These are phyloP conservation scores for Xanthoceras sorbifolium DNA, from an alignment of 345 rosid species.

Conservation along the genomic window DNA sequence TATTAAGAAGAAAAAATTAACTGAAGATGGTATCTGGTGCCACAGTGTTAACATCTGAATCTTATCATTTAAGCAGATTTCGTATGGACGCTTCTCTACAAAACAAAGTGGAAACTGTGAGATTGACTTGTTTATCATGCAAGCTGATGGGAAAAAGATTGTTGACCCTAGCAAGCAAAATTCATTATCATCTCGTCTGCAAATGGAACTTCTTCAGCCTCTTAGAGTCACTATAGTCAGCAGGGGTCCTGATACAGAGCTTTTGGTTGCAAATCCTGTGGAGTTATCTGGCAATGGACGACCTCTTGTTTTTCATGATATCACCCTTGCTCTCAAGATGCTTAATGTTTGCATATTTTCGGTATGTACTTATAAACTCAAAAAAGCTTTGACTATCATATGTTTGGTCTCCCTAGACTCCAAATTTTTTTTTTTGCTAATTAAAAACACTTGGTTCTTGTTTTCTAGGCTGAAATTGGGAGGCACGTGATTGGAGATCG, in stretches of 20 bases:
- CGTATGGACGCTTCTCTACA: slow-evolving; percentile 78
- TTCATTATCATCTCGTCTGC: slow-evolving; percentile 60
- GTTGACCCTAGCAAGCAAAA: slow-evolving; percentile 80
- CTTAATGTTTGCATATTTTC: slow-evolving; percentile 77
- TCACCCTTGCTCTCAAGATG: slow-evolving; percentile 81
- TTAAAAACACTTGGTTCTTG: too few species aligned
- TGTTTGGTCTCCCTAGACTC: neutral
- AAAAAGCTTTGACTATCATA: neutral
- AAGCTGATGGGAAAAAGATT: slow-evolving; percentile 83
- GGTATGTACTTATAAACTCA: slow-evolving; percentile 40
- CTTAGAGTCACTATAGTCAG: slow-evolving; percentile 75
- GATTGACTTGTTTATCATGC: slow-evolving; percentile 86
- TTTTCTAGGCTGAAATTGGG: slow-evolving; percentile 73
- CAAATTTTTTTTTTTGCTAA: neutral
- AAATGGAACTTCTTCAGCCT: slow-evolving; percentile 73
- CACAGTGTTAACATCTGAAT: neutral
- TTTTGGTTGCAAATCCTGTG: slow-evolving; percentile 89
- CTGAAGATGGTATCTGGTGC: neutral
- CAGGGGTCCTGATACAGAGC: slow-evolving; percentile 92
- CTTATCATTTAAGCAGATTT: slow-evolving; percentile 52
- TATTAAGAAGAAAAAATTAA: neutral
- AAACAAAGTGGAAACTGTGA: slow-evolving; percentile 66
- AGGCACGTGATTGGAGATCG: slow-evolving; percentile 72
- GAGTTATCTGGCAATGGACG: slow-evolving; percentile 93
- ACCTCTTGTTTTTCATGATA: slow-evolving; percentile 88